Evolutionary conservation across 2,329 filamentous ascomycete genomes (phyloP).

Genomic region (Penicillium concentricum): DNA sequence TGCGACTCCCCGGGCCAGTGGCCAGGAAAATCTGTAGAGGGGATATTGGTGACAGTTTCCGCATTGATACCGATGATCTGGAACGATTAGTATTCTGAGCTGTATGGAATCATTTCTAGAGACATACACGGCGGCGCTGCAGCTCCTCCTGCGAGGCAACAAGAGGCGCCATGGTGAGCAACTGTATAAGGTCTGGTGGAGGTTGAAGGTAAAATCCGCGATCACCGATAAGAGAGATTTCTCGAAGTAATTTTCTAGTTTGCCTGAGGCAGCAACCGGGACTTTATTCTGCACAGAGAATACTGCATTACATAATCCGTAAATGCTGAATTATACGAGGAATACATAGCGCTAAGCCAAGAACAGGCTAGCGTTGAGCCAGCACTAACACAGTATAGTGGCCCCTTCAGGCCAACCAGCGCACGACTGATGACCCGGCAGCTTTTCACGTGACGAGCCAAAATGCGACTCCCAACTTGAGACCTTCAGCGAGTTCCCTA

Average conservation of each 20-base stretch:
- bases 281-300: slow-evolving; percentile 20
- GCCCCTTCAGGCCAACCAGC: slow-evolving; percentile 30
- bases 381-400: slow-evolving; percentile 19
- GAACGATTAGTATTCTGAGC: slow-evolving; percentile 4
- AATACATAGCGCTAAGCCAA: background rate
- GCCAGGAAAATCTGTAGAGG: slow-evolving; percentile 87
- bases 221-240: slow-evolving; percentile 30
- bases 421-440: slow-evolving; percentile 36
- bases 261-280: slow-evolving; percentile 26
- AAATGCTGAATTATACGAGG: background rate
- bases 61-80: slow-evolving; percentile 83
- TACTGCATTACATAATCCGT: background rate
- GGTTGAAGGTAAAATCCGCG: slow-evolving; percentile 21
- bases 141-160: slow-evolving; percentile 45
- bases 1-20: slow-evolving; percentile 88
- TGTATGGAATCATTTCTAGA: slow-evolving; percentile 3
- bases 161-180: slow-evolving; percentile 43
- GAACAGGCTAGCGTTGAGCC: background rate
- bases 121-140: slow-evolving; percentile 43
- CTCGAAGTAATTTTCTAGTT: slow-evolving; percentile 35
- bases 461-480: slow-evolving; percentile 37
- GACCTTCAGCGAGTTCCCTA: slow-evolving; percentile 28
- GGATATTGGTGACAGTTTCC: slow-evolving; percentile 86
- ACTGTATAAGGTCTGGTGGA: slow-evolving; percentile 10
- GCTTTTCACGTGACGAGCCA: slow-evolving; percentile 37